Evolutionary conservation across 257 asterid species (phyloP).

Genomic region (Cordia subcordata): DNA sequence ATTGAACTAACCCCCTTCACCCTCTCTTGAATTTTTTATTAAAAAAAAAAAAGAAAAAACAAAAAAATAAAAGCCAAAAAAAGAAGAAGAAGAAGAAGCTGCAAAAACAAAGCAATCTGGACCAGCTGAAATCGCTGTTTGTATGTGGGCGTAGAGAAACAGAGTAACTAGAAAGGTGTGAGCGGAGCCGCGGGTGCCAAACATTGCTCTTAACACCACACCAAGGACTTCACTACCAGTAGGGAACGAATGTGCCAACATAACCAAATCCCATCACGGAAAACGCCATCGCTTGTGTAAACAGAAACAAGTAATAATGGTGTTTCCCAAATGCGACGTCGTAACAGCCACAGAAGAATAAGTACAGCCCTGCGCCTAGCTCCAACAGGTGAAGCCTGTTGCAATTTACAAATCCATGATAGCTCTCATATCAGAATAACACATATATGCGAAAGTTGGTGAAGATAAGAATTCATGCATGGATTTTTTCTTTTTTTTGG

Average conservation of each 20-base stretch:
- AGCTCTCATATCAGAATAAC: background rate
- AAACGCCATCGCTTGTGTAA: constrained; percentile 62
- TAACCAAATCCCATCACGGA: constrained; percentile 74
- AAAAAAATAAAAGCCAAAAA: too few species aligned
- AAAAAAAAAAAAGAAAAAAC: too few species aligned
- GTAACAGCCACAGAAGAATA: constrained; percentile 76
- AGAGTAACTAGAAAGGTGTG: background rate
- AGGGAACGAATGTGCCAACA: constrained; percentile 64
- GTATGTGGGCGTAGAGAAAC: too few species aligned
- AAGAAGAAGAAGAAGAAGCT: too few species aligned
- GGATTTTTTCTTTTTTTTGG: too few species aligned
- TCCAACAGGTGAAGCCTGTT: constrained; percentile 66
- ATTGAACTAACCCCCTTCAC: too few species aligned
- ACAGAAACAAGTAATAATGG: constrained; percentile 59
- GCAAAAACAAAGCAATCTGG: too few species aligned
- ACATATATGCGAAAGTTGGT: background rate
- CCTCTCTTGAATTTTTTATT: too few species aligned
- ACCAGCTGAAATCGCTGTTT: too few species aligned
- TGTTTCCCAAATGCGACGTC: constrained; percentile 60
- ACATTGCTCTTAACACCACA: too few species aligned
- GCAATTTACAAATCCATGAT: background rate
- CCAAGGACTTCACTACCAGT: too few species aligned
- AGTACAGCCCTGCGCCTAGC: constrained; percentile 53
- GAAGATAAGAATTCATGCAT: background rate
- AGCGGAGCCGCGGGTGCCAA: constrained; percentile 1